Percentiles rank a stretch among this genome's conserved stretches.
Evolutionary conservation across 1,284 basidiomycete species (phyloP).

Genomic region (Fomitopsis betulina): DNA sequence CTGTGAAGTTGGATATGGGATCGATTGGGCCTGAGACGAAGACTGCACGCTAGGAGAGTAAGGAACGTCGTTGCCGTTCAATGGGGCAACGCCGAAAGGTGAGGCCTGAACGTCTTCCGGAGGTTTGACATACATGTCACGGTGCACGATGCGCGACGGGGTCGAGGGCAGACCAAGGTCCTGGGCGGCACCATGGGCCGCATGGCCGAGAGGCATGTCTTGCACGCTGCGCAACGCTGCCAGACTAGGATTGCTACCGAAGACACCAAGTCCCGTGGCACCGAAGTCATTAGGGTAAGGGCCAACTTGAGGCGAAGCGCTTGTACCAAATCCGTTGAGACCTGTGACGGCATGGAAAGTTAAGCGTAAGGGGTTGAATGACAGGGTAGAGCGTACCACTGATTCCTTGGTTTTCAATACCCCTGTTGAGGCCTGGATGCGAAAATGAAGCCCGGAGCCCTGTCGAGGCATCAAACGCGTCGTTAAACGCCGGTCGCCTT

Average conservation of each 20-base stretch:
- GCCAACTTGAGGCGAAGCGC: neutral
- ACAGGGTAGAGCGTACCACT: conserved; percentile 24
- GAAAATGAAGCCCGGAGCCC: conserved; percentile 9
- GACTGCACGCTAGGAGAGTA: conserved; percentile 23
- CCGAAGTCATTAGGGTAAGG: neutral
- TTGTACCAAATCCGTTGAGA: conserved; percentile 9
- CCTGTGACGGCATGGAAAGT: neutral
- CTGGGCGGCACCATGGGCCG: conserved; percentile 14
- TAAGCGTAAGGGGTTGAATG: neutral
- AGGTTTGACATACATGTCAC: conserved; percentile 19
- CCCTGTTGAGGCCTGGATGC: conserved; percentile 26
- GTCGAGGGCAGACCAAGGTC: conserved; percentile 12
- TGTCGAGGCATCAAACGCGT: conserved; percentile 14
- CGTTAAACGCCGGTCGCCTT: conserved; percentile 18
- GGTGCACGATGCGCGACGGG: conserved; percentile 17
- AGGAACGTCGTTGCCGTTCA: conserved; percentile 20
- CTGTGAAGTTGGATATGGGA: conserved; percentile 22
- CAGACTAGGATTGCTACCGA: neutral
- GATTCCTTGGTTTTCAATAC: conserved; percentile 40
- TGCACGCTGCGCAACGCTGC: conserved; percentile 6
- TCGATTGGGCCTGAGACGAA: conserved; percentile 26
- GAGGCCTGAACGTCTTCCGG: conserved; percentile 6
- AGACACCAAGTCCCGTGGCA: neutral
- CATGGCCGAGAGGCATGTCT: conserved; percentile 7
- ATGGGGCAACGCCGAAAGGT: conserved; percentile 11